Evolutionary conservation across 148 eudicot genomes (phyloP).

Genomic region (Dysphania ambrosioides): DNA sequence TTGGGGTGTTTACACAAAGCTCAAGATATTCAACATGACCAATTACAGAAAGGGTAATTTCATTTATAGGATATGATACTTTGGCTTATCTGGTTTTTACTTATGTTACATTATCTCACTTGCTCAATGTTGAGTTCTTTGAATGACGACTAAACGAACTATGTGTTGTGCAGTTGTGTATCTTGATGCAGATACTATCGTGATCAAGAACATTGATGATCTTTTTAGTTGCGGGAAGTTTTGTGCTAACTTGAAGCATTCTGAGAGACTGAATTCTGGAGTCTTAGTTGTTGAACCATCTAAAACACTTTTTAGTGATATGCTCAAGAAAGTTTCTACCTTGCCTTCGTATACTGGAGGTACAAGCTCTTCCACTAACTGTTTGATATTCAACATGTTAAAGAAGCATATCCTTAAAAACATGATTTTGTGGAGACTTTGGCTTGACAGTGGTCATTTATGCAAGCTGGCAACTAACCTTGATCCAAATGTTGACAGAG

Average conservation of each 20-base stretch:
- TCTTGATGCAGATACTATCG: conserved; percentile 99
- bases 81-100: neutral
- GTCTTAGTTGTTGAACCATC: conserved; percentile 98
- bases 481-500: too few relatives aligned
- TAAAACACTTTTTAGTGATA: conserved; percentile 68
- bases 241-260: conserved; percentile 97
- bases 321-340: conserved; percentile 70
- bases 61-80: conserved; percentile 5
- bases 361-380: conserved; percentile 24
- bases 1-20: conserved; percentile 98
- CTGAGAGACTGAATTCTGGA: conserved; percentile 97
- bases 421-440: neutral
- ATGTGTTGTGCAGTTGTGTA: conserved; percentile 70
- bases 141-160: neutral
- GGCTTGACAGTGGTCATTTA: neutral
- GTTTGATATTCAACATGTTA: neutral
- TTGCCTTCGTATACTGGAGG: conserved; percentile 96
- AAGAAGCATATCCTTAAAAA: neutral
- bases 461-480: neutral
- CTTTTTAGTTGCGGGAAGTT: conserved; percentile 87
- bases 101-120: neutral
- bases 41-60: conserved; percentile 72
- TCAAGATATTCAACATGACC: conserved; percentile 94
- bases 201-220: conserved; percentile 79
- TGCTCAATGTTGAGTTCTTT: neutral